Evolutionary conservation across 176 grass and related monocot species (phyloP), one percentile per base, ranked within the genome.

Genomic region (maize (Zea mays)): DNA sequence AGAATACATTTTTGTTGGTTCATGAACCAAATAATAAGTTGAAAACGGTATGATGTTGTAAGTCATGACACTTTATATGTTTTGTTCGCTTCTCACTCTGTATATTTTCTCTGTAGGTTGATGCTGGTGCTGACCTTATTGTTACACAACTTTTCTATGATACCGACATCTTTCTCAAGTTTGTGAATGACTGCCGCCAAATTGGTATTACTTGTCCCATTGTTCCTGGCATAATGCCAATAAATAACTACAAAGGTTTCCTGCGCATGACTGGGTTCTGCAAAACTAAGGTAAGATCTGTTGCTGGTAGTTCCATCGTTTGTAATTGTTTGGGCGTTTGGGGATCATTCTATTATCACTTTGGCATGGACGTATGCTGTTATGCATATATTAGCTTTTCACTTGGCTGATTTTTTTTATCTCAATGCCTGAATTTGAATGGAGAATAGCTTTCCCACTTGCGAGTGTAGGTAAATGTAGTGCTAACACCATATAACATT

Each of bases 161-260:
- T 39, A 96, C 87, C 6, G 90, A 96, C 65, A 96, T 88, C 56
- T 96, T 90, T 81, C 86, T 96, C 62, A 96, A 96, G 73, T 96
- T 96, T 83, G 93, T 96, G 36, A 84, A 96, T 62, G 93, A 96
- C 40, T 96, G 93, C 70, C 86, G 85, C 56, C 93, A 92, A 44
- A 92, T 96, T 88, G 93, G 93, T 54, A 96, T 96, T 71, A 92
- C 79, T 8, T 96, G 93, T 45, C 93, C 93, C 61, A 96, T 96
- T 40, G 90, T 96, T 90, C 93, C 93, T 88, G 93, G 93, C 67
- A 88, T 96, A 76, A 96, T 96, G 93, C 93, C 93, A 43, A 96
- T 96, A 69, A 91, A 96, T 77, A 92, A 96, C 60, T 92, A 96
- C 82, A 90, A 90, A 45, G 89, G 93, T 85, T 96, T 96, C 79